phyloP scores from a whole-genome alignment of 31 red algal species.

The Asparagopsis taxiformis region DNA sequence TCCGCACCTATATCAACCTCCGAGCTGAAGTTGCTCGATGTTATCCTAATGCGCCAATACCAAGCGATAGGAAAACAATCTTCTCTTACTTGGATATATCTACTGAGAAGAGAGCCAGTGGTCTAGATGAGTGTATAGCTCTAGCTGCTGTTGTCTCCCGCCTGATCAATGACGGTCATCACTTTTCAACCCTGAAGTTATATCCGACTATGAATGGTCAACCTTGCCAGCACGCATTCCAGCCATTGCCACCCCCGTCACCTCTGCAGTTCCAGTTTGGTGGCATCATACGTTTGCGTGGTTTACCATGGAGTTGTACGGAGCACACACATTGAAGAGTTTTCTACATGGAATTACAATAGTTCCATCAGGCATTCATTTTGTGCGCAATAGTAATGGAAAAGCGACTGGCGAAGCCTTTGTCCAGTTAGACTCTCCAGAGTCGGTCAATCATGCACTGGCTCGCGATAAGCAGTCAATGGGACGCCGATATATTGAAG shows the following conservation, averaged over 20 bases:
- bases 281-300: constrained; percentile 81
- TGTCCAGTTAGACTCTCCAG: constrained; percentile 64
- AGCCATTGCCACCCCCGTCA: constrained; percentile 67
- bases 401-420: constrained; percentile 93
- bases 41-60: constrained; percentile 40
- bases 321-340: constrained; percentile 71
- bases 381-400: constrained; percentile 77
- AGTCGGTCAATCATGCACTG: constrained; percentile 43
- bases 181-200: constrained; percentile 52
- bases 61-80: constrained; percentile 58
- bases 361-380: constrained; percentile 68
- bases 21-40: constrained; percentile 68
- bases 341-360: constrained; percentile 53
- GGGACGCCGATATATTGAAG: constrained; percentile 91
- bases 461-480: constrained; percentile 61
- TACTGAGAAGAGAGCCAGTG: constrained; percentile 26
- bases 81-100: constrained; percentile 56
- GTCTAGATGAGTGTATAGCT: constrained; percentile 50
- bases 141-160: constrained; percentile 52
- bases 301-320: constrained; percentile 84
- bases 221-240: constrained; percentile 32
- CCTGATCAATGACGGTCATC: constrained; percentile 53
- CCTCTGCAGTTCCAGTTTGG: constrained; percentile 81
- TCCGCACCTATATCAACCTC: constrained; percentile 71
- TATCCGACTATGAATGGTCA: constrained; percentile 60